Base-by-base conservation (phyloP, 805 yeast genomes). In the Candida golubevii region DNA sequence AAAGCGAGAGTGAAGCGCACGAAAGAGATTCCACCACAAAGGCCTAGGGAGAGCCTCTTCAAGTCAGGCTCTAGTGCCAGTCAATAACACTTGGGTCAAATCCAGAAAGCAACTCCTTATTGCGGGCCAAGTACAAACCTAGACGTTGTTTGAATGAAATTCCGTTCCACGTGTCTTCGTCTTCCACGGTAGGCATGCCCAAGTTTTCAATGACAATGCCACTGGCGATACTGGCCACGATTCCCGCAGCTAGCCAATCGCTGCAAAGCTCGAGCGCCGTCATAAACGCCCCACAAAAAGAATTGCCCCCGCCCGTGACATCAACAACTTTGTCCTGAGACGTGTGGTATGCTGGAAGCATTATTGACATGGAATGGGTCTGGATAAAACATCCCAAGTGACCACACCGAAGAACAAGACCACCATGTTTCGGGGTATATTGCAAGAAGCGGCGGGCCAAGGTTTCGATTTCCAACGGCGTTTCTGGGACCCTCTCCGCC, bases 151-250 rank as follows among this genome's bases (percentile, higher is more conserved):
- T 42, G 15, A 83, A 60, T 4, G 65, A 48, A 7, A 51, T 27
- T 0, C 83, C 85, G 56, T 88, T 88, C 91, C 95, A 88, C 7
- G 42, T 30, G 15, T 71, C 77, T 14, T 71, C 77, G 0, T 56
- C 61, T 1, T 41, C 49, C 51, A 67, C 59, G 4, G 40, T 38
- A 0, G 96, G 95, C 57, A 84, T 70, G 0, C 97, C 97, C 35
- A 85, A 65, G 51, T 78, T 83, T 59, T 90, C 97, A 32, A 90
- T 79, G n/a, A 85, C 79, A 38, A 82, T 68, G 0, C 95, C 91
- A 46, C 96, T 87, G 0, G 85, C 88, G 3, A 90, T 66, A 46
- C 79, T 85, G 0, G 89, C 97, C 57, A 78, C 78, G 0, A 83
- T 65, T 6, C 82, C 79, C 0, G 83, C 85, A 8, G 74, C 62